phyloP scores from a whole-genome alignment of 495 filamentous ascomycete species.

The Trichodelitschia bisporula region DNA sequence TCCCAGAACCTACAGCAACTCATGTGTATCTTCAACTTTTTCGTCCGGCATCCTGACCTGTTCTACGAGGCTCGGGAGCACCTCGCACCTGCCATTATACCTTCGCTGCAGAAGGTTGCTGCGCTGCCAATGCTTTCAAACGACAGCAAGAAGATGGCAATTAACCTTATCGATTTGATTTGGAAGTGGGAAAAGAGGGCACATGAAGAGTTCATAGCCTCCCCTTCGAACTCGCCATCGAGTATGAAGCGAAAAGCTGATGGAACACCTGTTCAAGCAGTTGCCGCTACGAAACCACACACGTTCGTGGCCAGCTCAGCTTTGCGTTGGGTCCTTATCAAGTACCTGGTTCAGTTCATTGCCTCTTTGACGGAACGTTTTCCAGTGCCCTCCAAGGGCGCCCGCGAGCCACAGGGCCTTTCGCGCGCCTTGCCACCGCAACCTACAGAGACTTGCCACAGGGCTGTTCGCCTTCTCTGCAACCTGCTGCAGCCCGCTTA shows the following conservation, averaged over 20 bases:
- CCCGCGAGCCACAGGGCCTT: conserved; percentile 15
- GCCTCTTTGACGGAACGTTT: conserved; percentile 67
- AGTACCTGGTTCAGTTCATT: conserved; percentile 87
- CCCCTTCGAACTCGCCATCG: conserved; percentile 39
- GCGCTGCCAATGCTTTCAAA: conserved; percentile 64
- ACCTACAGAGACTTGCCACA: conserved; percentile 57
- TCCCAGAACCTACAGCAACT: conserved; percentile 92
- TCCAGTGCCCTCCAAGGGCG: conserved; percentile 41
- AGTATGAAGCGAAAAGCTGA: conserved; percentile 57
- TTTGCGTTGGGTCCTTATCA: conserved; percentile 54
- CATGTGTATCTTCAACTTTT: conserved; percentile 89
- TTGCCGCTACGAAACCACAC: conserved; percentile 2
- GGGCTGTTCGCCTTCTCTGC: conserved; percentile 56
- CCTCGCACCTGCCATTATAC: conserved; percentile 70
- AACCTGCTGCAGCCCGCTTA: conserved; percentile 68
- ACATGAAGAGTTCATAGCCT: conserved; percentile 18
- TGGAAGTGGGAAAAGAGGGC: conserved; percentile 82
- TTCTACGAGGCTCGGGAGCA: conserved; percentile 91
- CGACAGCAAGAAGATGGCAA: conserved; percentile 74
- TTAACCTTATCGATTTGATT: conserved; percentile 73
- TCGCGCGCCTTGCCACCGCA: conserved; percentile 24
- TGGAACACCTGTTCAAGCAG: conserved; percentile 18
- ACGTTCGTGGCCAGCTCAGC: conserved; percentile 16
- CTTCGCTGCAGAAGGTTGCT: conserved; percentile 69
- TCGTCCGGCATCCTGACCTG: conserved; percentile 74